Evolutionary conservation across 768 basidiomycete genomes (phyloP).

Genomic region (Suillus clintonianus): DNA sequence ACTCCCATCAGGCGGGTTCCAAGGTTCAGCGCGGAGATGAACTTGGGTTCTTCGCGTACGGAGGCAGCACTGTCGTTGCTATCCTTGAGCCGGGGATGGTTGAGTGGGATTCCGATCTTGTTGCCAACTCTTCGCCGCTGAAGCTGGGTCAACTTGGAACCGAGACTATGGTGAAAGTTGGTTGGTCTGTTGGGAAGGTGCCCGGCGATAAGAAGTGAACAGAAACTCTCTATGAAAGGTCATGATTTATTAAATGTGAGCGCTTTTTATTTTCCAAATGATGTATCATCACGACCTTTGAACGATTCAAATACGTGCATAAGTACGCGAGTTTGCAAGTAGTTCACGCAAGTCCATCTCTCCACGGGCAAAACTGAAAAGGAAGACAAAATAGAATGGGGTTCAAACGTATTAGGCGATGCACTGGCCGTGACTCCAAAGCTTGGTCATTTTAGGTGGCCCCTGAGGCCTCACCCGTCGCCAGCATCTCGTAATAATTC

Average conservation of each 20-base stretch:
- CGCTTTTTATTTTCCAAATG: background rate
- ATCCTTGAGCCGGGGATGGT: conserved; percentile 58
- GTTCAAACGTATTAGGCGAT: background rate
- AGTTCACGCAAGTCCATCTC: background rate
- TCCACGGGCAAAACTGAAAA: background rate
- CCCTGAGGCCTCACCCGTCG: conserved; percentile 24
- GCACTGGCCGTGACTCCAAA: background rate
- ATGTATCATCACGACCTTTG: background rate
- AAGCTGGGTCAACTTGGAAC: conserved; percentile 33
- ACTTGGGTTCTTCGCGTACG: conserved; percentile 70
- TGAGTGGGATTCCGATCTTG: conserved; percentile 64
- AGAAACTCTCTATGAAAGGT: background rate
- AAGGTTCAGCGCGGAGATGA: conserved; percentile 65
- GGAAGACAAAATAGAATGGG: background rate
- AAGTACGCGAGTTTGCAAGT: background rate
- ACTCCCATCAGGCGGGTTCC: conserved; percentile 38
- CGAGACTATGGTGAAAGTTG: conserved; percentile 67
- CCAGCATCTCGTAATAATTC: conserved; percentile 27
- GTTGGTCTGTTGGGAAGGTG: conserved; percentile 27
- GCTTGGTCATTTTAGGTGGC: background rate
- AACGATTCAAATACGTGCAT: background rate
- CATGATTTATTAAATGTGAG: background rate
- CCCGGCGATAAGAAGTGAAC: background rate
- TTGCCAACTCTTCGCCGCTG: conserved; percentile 43
- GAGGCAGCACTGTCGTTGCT: conserved; percentile 70